Evolutionary conservation across 768 basidiomycete species (phyloP), one percentile per base, ranked within the genome.

Genomic region (Termitomyces sp.): DNA sequence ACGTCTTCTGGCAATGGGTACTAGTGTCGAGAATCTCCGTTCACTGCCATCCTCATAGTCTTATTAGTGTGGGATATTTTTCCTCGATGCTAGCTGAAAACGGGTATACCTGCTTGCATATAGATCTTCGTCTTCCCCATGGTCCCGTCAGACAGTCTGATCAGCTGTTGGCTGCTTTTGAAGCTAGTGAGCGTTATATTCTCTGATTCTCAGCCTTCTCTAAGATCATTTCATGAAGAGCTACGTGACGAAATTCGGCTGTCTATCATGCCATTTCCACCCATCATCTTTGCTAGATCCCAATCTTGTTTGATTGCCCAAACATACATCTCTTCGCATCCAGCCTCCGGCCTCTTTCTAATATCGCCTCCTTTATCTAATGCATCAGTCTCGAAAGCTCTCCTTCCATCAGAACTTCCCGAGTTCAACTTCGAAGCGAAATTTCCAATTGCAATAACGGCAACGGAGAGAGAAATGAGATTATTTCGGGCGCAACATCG

Each of bases 321-420:
- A 67, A 76, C 81, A 22, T 90, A 87, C 68, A 81, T 90, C 60
- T 87, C 84, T 2, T 87, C 85, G 22, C 72, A 88, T 63, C 86
- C 88, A 2, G 84, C 84, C 6, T 74, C 78, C 5, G 88, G 80
- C 0, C 73, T 90, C 51, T 76, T 87, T 58, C 74, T 89, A n/a
- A 77, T 87, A 34, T 80, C 81, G 24, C 84, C 83, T 9, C 84
- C 83, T 1, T 50, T 73, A 11, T 74, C 76, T 44, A 78, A 82
- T 55, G 63, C 67, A 8, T 67, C 70, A 1, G 65, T 81, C 20
- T 53, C 68, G 2, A 63, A 61, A 13, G 55, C 39, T 36, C 54
- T 65, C 31, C 73, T 80, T 6, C 74, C 77, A 0, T 74, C 72
- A 0, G 67, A 69, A 20, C 64, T 82, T 22, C 60, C 68, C 8